These are phyloP conservation scores for Ganoderma sinense DNA, from an alignment of 1,284 basidiomycete species.

Conservation along the genomic window DNA sequence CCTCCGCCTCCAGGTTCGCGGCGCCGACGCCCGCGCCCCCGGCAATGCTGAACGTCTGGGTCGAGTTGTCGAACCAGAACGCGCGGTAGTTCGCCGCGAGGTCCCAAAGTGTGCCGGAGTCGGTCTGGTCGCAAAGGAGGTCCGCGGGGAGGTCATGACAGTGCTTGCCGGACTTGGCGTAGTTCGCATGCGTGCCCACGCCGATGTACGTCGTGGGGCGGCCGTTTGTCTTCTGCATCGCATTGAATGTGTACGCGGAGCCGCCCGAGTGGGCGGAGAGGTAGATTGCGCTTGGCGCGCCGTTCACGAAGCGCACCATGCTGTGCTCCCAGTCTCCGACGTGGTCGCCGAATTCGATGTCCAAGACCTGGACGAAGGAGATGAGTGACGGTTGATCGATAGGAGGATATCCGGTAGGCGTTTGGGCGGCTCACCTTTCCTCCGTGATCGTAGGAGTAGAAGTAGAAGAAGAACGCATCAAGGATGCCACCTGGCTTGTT, in stretches of 20 bases:
- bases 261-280: constrained; percentile 46
- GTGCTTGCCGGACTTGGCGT: constrained; percentile 38
- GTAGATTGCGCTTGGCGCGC: constrained; percentile 41
- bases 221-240: constrained; percentile 31
- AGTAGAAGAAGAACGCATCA: constrained; percentile 52
- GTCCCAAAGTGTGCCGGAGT: constrained; percentile 39
- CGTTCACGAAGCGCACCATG: constrained; percentile 46
- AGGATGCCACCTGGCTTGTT: constrained; percentile 44
- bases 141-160: constrained; percentile 36
- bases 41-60: constrained; percentile 35
- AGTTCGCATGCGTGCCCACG: constrained; percentile 42
- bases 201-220: constrained; percentile 41
- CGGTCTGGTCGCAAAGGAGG: constrained; percentile 32
- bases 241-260: constrained; percentile 39
- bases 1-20: constrained; percentile 30
- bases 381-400: neutral
- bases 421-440: constrained; percentile 26
- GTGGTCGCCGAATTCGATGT: constrained; percentile 37
- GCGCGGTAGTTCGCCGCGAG: constrained; percentile 41
- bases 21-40: constrained; percentile 34
- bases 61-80: constrained; percentile 38
- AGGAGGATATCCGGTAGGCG: neutral
- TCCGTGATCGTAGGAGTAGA: constrained; percentile 43
- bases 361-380: constrained; percentile 32
- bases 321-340: constrained; percentile 48